phyloP scores from a whole-genome alignment of 257 asterid species.

The Salvia miltiorrhiza region DNA sequence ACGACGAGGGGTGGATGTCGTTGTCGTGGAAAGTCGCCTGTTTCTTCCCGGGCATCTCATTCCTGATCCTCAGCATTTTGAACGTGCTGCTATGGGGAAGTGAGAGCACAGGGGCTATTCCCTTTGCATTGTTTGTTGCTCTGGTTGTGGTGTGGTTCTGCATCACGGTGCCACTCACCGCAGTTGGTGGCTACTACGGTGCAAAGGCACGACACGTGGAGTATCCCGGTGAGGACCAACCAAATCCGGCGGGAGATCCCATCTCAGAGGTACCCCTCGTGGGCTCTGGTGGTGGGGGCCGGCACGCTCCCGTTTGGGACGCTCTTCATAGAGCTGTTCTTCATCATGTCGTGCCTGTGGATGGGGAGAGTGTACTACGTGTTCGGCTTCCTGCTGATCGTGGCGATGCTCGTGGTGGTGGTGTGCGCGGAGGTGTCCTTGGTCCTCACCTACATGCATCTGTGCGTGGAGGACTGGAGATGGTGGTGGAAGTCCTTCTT shows the following conservation, averaged over 20 bases:
- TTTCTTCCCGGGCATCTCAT: conserved; percentile 78
- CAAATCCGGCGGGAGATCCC: conserved; percentile 93
- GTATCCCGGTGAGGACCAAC: conserved; percentile 76
- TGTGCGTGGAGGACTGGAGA: conserved; percentile 85
- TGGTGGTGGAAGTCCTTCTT: conserved; percentile 99
- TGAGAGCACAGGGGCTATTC: conserved; percentile 90
- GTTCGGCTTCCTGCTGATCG: conserved; percentile 73
- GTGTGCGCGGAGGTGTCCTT: conserved; percentile 83
- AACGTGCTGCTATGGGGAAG: conserved; percentile 91
- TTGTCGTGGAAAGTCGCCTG: conserved; percentile 89
- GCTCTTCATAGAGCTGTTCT: conserved; percentile 90
- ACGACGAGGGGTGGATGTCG: conserved; percentile 37
- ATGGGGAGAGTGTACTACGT: conserved; percentile 90
- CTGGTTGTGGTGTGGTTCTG: conserved; percentile 83
- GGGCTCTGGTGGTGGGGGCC: conserved; percentile 87
- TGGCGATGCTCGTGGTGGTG: conserved; percentile 52
- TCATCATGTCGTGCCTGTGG: conserved; percentile 91
- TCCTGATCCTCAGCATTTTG: conserved; percentile 58
- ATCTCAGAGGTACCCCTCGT: conserved; percentile 75
- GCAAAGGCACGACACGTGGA: conserved; percentile 78
- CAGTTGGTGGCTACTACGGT: conserved; percentile 73
- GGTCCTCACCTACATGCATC: conserved; percentile 88
- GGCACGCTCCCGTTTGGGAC: conserved; percentile 97
- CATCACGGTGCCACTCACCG: conserved; percentile 82
- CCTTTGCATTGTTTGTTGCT: conserved; percentile 59